Conservation (phyloP, 1,284 basidiomycete species). For the Cronartium ribicola region DNA sequence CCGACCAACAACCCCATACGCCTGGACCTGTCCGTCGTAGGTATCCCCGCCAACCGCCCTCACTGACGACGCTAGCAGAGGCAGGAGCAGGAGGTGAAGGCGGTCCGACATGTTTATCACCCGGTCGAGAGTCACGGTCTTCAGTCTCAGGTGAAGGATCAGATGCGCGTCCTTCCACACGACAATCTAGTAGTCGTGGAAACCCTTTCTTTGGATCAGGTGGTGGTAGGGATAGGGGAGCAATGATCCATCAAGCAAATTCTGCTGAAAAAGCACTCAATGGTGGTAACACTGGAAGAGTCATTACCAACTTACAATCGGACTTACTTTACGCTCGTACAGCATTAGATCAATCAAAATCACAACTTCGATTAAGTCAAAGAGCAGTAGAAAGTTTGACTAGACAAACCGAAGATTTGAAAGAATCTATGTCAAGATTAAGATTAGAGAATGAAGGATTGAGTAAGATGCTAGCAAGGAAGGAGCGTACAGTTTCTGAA, state of each 20-base stretch:
- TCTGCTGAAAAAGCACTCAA: constrained; percentile 56
- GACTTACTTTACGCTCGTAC: constrained; percentile 72
- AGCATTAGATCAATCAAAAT: constrained; percentile 74
- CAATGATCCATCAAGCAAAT: constrained; percentile 31
- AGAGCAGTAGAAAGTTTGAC: constrained; percentile 67
- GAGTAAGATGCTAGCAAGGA: constrained; percentile 75
- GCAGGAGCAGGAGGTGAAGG: not conserved
- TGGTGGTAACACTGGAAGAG: constrained; percentile 65
- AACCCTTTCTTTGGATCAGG: constrained; percentile 41
- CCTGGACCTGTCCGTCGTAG: not conserved
- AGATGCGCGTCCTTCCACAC: constrained; percentile 4
- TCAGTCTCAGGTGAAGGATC: constrained; percentile 7
- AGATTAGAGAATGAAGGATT: constrained; percentile 75
- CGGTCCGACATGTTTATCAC: not conserved
- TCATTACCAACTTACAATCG: constrained; percentile 72
- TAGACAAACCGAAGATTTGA: constrained; percentile 75
- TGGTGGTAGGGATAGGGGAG: constrained; percentile 35
- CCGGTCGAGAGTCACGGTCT: constrained; percentile 2
- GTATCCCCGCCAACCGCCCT: not conserved
- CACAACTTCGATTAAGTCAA: constrained; percentile 70
- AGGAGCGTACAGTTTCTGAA: constrained; percentile 75
- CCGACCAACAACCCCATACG: too few species aligned
- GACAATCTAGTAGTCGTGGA: not conserved
- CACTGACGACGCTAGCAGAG: not conserved
- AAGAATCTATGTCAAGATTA: constrained; percentile 72